Evolutionary conservation across 192 early-diverging fungal genomes (phyloP).

Genomic region (Podila epicladia): DNA sequence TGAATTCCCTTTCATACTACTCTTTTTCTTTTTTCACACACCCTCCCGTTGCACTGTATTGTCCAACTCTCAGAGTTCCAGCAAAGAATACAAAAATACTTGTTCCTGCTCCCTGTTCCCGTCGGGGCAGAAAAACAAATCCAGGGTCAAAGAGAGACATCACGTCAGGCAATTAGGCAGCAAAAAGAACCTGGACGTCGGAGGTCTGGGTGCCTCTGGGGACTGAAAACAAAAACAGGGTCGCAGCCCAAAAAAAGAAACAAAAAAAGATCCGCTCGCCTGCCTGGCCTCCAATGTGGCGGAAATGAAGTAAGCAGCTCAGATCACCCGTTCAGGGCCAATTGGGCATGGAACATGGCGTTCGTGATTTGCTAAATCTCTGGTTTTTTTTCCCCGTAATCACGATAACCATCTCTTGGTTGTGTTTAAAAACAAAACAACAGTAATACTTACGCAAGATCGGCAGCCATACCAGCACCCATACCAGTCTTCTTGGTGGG

Average conservation of each 20-base stretch:
- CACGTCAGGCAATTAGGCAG: neutral
- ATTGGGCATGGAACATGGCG: no score
- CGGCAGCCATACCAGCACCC: slow-evolving; percentile 84
- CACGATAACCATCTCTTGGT: no score
- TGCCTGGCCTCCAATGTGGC: neutral
- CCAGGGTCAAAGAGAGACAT: neutral
- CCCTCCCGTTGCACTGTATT: neutral
- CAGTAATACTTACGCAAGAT: slow-evolving; percentile 72
- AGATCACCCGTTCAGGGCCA: no score
- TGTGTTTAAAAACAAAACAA: neutral
- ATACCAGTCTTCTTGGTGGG: slow-evolving; percentile 83
- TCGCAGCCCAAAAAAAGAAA: neutral
- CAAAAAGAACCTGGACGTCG: neutral
- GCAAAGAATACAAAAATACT: neutral
- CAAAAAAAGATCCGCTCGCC: neutral
- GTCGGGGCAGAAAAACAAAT: neutral
- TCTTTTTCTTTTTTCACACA: neutral
- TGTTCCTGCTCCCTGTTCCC: no score
- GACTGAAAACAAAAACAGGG: neutral
- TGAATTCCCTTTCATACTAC: neutral
- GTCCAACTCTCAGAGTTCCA: neutral
- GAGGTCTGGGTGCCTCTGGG: neutral
- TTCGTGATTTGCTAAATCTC: neutral
- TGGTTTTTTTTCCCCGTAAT: neutral
- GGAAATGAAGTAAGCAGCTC: neutral